These are phyloP conservation scores for Lactarius tabidus DNA, from an alignment of 768 basidiomycete genomes.

Conservation along the genomic window DNA sequence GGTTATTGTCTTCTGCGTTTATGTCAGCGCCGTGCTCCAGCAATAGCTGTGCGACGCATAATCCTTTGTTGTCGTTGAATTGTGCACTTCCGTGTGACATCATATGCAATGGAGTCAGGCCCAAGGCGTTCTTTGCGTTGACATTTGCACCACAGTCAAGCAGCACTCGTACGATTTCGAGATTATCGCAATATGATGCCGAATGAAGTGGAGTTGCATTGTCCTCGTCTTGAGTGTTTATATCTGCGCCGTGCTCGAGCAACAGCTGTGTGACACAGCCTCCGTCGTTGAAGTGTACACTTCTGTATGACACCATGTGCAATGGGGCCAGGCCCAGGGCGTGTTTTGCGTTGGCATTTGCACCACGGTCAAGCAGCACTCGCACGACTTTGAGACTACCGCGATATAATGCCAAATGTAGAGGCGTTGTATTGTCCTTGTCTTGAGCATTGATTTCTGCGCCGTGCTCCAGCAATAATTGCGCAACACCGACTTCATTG, in stretches of 20 bases:
- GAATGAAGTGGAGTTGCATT: neutral
- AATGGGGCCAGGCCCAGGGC: neutral
- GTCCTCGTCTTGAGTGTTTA: neutral
- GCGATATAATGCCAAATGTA: neutral
- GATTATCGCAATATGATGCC: neutral
- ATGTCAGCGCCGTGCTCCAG: neutral
- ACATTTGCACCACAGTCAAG: neutral
- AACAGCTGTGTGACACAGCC: neutral
- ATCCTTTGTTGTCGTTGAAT: too few relatives aligned
- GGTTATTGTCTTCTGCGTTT: neutral
- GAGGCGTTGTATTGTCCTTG: neutral
- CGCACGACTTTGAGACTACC: neutral
- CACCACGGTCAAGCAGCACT: neutral
- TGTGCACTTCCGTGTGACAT: too few relatives aligned
- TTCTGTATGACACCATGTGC: neutral
- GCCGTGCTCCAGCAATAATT: neutral
- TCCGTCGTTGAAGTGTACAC: too few relatives aligned
- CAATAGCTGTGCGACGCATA: too few relatives aligned
- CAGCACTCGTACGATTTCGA: neutral
- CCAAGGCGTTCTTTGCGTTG: neutral
- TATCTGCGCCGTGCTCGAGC: neutral
- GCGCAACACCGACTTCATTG: neutral
- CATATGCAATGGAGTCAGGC: neutral
- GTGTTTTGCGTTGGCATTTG: neutral
- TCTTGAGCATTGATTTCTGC: neutral